These are phyloP conservation scores for Rhododendron mucronatum DNA, from an alignment of 148 eudicot species.

Conservation along the genomic window DNA sequence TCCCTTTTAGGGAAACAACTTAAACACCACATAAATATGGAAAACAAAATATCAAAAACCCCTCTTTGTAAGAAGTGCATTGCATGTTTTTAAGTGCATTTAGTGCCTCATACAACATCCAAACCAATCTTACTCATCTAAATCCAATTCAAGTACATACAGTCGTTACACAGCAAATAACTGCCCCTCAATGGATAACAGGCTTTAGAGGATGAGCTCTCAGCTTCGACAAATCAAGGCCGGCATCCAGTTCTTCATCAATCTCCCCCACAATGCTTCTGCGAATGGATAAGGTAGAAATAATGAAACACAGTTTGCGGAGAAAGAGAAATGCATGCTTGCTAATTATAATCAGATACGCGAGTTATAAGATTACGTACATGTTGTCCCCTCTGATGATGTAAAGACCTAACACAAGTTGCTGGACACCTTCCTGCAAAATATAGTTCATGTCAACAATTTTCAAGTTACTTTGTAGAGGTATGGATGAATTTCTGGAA, in stretches of 20 bases:
- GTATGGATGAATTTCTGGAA: background rate
- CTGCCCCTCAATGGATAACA: slow-evolving; percentile 57
- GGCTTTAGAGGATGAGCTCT: slow-evolving; percentile 90
- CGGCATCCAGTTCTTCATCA: slow-evolving; percentile 83
- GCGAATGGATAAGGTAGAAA: slow-evolving; percentile 10
- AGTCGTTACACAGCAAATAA: background rate
- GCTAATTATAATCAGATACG: background rate
- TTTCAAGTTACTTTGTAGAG: background rate
- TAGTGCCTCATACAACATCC: background rate
- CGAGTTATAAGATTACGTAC: slow-evolving; percentile 33
- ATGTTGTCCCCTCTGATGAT: slow-evolving; percentile 97
- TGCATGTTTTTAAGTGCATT: background rate
- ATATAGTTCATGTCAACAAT: background rate
- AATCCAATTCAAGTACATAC: background rate
- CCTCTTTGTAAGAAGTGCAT: background rate
- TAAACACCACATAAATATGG: background rate
- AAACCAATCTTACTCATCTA: background rate
- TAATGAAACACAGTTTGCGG: background rate
- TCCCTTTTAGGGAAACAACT: background rate
- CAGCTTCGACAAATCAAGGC: slow-evolving; percentile 58
- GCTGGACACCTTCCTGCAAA: slow-evolving; percentile 91
- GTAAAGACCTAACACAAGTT: slow-evolving; percentile 83
- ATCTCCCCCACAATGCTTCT: slow-evolving; percentile 89
- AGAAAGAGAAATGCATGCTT: background rate
- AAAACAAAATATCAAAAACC: background rate